A percentile compares a stretch with the other conserved stretches of the same genome.
phyloP scores from a whole-genome alignment of 1,284 basidiomycete genomes.

The Melampsora americana region DNA sequence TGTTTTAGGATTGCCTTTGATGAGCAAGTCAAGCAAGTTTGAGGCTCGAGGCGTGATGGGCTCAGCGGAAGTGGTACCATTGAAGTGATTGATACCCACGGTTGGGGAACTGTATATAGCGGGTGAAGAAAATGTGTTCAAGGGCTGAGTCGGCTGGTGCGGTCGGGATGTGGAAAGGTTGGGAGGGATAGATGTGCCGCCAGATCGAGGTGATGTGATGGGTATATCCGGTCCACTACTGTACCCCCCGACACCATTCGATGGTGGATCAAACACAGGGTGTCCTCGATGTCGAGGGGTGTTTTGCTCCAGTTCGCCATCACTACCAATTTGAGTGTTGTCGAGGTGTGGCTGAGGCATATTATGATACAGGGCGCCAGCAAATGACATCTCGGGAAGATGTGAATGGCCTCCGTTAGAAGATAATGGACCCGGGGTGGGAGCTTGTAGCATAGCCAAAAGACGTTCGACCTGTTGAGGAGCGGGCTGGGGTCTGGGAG shows the following conservation, averaged over 20 bases:
- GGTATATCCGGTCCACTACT: neutral
- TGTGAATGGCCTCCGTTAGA: neutral
- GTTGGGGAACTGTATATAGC: too few relatives aligned
- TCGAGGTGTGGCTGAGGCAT: neutral
- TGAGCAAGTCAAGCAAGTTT: slow-evolving; percentile 15
- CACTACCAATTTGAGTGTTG: neutral
- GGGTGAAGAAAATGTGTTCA: too few relatives aligned
- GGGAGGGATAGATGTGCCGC: neutral
- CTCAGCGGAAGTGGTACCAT: slow-evolving; percentile 1
- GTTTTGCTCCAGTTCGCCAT: slow-evolving; percentile 4
- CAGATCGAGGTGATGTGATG: neutral
- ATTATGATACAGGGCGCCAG: neutral
- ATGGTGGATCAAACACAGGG: neutral
- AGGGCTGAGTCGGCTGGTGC: too few relatives aligned
- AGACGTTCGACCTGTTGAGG: slow-evolving; percentile 35
- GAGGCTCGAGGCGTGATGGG: slow-evolving; percentile 12
- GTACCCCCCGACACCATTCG: neutral
- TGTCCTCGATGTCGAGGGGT: neutral
- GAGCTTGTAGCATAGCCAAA: slow-evolving; percentile 36
- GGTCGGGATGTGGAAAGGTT: too few relatives aligned
- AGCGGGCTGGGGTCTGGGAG: slow-evolving; percentile 35
- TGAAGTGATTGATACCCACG: neutral
- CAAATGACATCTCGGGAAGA: neutral
- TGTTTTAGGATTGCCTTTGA: slow-evolving; percentile 2
- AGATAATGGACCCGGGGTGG: slow-evolving; percentile 13